Evolutionary conservation across 495 filamentous ascomycete species (phyloP), one percentile per base, ranked within the genome.

Genomic region (Bacidia rubella): DNA sequence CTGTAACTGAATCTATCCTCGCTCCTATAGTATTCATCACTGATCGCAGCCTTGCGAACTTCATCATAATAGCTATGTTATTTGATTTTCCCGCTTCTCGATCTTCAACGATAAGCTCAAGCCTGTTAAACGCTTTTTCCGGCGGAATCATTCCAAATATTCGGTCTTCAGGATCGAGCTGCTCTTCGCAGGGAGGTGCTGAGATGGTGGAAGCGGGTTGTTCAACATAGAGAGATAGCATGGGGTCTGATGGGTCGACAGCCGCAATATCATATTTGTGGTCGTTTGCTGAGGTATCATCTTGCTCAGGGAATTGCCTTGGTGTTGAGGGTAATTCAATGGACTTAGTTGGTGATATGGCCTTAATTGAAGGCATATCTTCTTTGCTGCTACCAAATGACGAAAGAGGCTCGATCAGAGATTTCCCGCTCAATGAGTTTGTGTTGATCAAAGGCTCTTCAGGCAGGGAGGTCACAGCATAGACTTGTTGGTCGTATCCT

Each of bases 401-500:
- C 9, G 74, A 71, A 4, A 22, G 26, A 20, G 47, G 47, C 17
- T 50, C 47, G 12, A 50, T 38, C 12, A 38, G 5, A 1, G 73
- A 65, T 69, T 92, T 90, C 57, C 85, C 83, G 29, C 79, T 80
- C 7, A 92, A 69, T 40, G 71, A 59, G 42, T 74, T 70, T 4
- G 61, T 63, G 53, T 81, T 72, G 38, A 83, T 61, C n/a, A 66
- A 70, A 24, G 83, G 82, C 2, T 82, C 76, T 55, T 83, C 73
- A 11, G 87, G 86, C 17, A 93, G 72, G 44, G 85, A 78, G 17
- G 83, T 65, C n/a, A 94, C 80, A 47, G 87, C 77, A 58, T 81
- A 96, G 41, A 94, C 85, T 41, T 82, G 78, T 11, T 86, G 77
- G 57, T 86, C 82, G 62, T 80, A 82, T 15, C 47, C 46, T 62